These are phyloP conservation scores for Infundibulicybe gibba DNA, from an alignment of 768 basidiomycete species.

Conservation along the genomic window DNA sequence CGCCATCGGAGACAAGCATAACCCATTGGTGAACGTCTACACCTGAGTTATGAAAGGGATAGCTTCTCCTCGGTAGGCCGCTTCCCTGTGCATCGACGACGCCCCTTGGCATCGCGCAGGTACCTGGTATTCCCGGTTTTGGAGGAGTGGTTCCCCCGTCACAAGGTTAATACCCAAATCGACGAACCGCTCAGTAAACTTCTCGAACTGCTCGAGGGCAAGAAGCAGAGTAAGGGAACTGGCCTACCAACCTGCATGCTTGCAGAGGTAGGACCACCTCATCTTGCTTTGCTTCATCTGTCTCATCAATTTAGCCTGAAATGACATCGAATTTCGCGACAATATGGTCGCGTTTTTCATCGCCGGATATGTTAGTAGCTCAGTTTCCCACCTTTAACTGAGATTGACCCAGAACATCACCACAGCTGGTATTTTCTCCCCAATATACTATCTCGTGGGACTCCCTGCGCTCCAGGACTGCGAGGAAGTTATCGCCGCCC, in stretches of 20 bases:
- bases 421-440: constrained; percentile 18
- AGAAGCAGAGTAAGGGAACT: constrained; percentile 14
- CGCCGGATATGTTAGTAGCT: constrained; percentile 20
- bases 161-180: constrained; percentile 10
- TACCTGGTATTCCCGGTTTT: too few relatives aligned
- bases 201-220: constrained; percentile 9
- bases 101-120: neutral
- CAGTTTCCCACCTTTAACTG: neutral
- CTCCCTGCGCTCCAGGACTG: constrained; percentile 21
- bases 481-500: constrained; percentile 18
- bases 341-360: constrained; percentile 24
- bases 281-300: neutral
- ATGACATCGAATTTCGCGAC: constrained; percentile 18
- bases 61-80: constrained; percentile 14
- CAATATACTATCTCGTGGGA: constrained; percentile 20
- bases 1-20: constrained; percentile 12
- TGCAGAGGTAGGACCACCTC: constrained; percentile 1
- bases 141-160: constrained; percentile 14
- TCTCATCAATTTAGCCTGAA: constrained; percentile 3
- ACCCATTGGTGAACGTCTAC: constrained; percentile 16
- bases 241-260: constrained; percentile 21
- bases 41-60: constrained; percentile 17
- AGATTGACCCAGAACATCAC: constrained; percentile 15
- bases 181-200: constrained; percentile 12
- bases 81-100: constrained; percentile 2